These are phyloP conservation scores for Nicotiana paniculata DNA, from an alignment of 257 asterid genomes.

Conservation along the genomic window DNA sequence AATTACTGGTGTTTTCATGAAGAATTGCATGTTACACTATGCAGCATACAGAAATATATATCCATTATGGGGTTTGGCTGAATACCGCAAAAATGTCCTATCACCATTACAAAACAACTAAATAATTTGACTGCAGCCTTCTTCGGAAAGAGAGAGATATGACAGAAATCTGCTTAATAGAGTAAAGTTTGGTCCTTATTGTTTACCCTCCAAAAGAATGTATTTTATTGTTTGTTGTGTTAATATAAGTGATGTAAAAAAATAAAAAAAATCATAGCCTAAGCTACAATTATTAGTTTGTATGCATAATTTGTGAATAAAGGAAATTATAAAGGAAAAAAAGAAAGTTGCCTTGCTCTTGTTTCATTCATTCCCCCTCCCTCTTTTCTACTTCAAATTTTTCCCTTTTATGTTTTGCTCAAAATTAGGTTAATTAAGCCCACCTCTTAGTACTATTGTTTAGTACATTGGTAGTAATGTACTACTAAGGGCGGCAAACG, in stretches of 20 bases:
- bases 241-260: neutral
- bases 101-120: slow-evolving; percentile 2
- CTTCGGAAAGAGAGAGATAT: no score
- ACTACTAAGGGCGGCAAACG: no score
- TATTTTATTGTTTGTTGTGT: neutral
- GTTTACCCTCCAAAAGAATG: neutral
- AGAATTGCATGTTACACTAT: slow-evolving; percentile 83
- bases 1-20: slow-evolving; percentile 71
- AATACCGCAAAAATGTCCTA: slow-evolving; percentile 38
- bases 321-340: neutral
- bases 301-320: neutral
- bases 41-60: slow-evolving; percentile 66
- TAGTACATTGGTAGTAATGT: no score
- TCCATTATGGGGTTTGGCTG: slow-evolving; percentile 80
- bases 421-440: no score
- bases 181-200: neutral
- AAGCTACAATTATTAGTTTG: neutral
- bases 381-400: neutral
- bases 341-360: neutral
- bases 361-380: neutral
- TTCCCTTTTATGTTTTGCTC: no score
- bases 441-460: no score
- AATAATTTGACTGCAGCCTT: neutral
- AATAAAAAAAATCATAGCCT: neutral
- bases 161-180: neutral